Conservation (phyloP, 257 asterid species). For the Rehmannia glutinosa region DNA sequence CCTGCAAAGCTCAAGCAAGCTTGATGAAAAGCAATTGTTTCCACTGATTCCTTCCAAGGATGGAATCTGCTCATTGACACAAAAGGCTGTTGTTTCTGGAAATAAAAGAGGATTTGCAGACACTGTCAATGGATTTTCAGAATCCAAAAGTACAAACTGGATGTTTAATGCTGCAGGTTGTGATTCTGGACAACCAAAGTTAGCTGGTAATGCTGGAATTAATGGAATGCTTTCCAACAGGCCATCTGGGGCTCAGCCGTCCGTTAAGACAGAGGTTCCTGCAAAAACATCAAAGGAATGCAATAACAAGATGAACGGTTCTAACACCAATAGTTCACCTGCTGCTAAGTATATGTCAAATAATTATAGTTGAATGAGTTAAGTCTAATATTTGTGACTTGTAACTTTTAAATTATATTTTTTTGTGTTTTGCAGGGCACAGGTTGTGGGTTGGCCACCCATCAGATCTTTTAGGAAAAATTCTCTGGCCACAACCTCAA, state of each 20-base stretch:
- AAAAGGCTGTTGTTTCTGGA: slow-evolving; percentile 54
- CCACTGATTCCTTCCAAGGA: slow-evolving; percentile 67
- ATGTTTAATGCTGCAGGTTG: slow-evolving; percentile 43
- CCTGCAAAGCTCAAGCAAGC: slow-evolving; percentile 29
- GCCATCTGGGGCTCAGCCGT: too few relatives aligned
- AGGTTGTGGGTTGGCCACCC: slow-evolving; percentile 85
- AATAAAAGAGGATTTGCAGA: slow-evolving; percentile 66
- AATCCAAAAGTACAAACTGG: slow-evolving; percentile 55
- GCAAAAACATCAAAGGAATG: too few relatives aligned
- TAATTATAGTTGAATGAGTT: too few relatives aligned
- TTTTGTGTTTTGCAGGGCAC: slow-evolving; percentile 38
- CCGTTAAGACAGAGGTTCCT: too few relatives aligned
- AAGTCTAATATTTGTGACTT: too few relatives aligned
- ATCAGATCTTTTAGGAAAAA: slow-evolving; percentile 65
- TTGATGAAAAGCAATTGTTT: slow-evolving; percentile 68
- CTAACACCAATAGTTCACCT: too few relatives aligned
- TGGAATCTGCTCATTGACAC: slow-evolving; percentile 43
- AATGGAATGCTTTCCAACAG: slow-evolving; percentile 18
- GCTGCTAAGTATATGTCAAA: too few relatives aligned
- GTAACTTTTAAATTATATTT: neutral
- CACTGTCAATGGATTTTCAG: slow-evolving; percentile 48
- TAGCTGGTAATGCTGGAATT: slow-evolving; percentile 33
- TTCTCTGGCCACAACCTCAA: slow-evolving; percentile 56
- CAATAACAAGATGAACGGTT: too few relatives aligned
- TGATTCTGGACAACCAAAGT: slow-evolving; percentile 39